Percentiles rank a stretch among this genome's conserved stretches.
Conservation (phyloP, 495 filamentous ascomycete species). For the Hypoxylon intermedium region DNA sequence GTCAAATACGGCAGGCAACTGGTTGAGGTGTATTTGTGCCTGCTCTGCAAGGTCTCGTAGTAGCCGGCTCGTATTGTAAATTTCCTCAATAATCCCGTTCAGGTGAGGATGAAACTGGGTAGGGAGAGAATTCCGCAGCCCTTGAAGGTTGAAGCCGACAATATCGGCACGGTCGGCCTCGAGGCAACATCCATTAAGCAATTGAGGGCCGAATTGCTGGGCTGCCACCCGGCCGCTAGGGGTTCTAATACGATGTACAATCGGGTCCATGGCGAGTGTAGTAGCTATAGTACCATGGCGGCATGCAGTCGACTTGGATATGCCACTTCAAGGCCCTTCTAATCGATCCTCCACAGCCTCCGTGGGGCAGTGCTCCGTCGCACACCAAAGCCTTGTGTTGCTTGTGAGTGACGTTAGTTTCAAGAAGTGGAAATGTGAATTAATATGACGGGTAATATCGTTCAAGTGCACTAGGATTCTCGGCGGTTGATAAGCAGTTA, state of each 20-base stretch:
- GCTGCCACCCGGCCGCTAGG: constrained; percentile 16
- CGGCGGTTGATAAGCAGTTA: constrained; percentile 9
- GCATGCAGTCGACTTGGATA: constrained; percentile 11
- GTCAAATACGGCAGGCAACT: constrained; percentile 56
- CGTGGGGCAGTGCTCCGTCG: constrained; percentile 4
- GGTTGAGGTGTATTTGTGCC: constrained; percentile 55
- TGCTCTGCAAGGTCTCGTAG: constrained; percentile 60
- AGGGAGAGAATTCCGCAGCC: constrained; percentile 48
- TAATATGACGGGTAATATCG: constrained; percentile 11
- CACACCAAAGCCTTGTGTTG: constrained; percentile 9
- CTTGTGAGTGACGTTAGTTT: constrained; percentile 4
- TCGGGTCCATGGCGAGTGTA: constrained; percentile 22
- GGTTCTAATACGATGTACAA: constrained; percentile 19
- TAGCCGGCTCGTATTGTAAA: constrained; percentile 49
- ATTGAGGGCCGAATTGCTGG: constrained; percentile 38
- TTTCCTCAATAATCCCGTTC: constrained; percentile 50
- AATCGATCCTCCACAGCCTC: constrained; percentile 32
- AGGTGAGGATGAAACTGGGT: constrained; percentile 53
- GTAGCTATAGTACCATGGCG: constrained; percentile 27
- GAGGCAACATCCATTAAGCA: constrained; percentile 54
- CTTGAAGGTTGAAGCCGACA: constrained; percentile 50
- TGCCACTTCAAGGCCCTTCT: constrained; percentile 15
- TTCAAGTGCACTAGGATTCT: constrained; percentile 1
- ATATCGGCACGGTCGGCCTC: constrained; percentile 55
- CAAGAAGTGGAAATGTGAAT: background rate